These are phyloP conservation scores for Paraphoma chrysanthemicola DNA, from an alignment of 2,329 filamentous ascomycete genomes.

Conservation along the genomic window DNA sequence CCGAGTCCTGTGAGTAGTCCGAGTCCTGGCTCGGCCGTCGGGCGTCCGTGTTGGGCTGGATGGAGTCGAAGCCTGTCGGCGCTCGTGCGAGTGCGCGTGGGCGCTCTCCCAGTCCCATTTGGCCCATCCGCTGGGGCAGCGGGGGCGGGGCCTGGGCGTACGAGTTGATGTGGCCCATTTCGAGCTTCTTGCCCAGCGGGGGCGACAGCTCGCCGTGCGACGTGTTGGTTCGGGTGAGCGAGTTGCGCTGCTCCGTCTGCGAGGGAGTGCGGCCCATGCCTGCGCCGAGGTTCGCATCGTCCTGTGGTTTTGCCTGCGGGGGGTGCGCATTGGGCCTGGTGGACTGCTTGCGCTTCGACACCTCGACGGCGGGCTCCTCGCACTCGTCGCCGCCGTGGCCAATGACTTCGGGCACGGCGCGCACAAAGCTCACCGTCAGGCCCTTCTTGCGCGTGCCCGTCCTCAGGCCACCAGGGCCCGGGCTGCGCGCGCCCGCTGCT, in stretches of 20 bases:
- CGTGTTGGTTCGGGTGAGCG: conserved; percentile 43
- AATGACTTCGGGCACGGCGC: conserved; percentile 78
- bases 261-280: conserved; percentile 37
- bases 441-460: conserved; percentile 64
- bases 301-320: conserved; percentile 28
- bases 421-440: conserved; percentile 75
- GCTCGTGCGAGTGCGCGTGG: conserved; percentile 38
- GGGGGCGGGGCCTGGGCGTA: conserved; percentile 36
- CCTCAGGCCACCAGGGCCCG: conserved; percentile 46
- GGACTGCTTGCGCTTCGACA: conserved; percentile 64
- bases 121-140: conserved; percentile 35
- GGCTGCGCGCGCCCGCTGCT: conserved; percentile 40
- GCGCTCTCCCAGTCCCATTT: conserved; percentile 45
- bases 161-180: conserved; percentile 45
- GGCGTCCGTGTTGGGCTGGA: conserved; percentile 14
- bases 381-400: conserved; percentile 89
- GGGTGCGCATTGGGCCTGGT: conserved; percentile 21
- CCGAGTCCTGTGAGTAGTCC: conserved; percentile 39
- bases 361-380: conserved; percentile 73
- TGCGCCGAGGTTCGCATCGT: conserved; percentile 37
- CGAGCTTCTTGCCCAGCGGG: conserved; percentile 44
- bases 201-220: conserved; percentile 46
- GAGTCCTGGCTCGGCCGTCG: conserved; percentile 42
- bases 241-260: conserved; percentile 34
- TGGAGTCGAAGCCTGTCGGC: conserved; percentile 42